Conservation (phyloP, 768 basidiomycete species). For the Pseudohyphozyma bogoriensis region DNA sequence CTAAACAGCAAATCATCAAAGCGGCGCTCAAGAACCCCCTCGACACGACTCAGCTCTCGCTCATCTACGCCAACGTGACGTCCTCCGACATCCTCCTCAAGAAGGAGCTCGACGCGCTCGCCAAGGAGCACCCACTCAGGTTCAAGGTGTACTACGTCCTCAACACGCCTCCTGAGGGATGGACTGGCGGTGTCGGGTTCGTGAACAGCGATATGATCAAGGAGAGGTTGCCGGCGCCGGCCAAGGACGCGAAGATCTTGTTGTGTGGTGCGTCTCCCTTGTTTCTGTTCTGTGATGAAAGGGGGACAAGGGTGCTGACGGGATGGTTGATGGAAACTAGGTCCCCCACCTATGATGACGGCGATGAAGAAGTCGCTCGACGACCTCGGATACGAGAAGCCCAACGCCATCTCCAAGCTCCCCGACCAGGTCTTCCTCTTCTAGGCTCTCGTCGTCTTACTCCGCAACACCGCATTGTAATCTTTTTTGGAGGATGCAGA, state of each 20-base stretch:
- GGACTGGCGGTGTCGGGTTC: slow-evolving; percentile 85
- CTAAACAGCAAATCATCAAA: slow-evolving; percentile 66
- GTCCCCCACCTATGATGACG: slow-evolving; percentile 64
- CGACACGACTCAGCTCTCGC: slow-evolving; percentile 68
- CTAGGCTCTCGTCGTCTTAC: background rate
- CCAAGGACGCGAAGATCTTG: slow-evolving; percentile 61
- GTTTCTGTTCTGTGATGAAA: background rate
- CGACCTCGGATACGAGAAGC: slow-evolving; percentile 75
- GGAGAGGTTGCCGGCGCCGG: slow-evolving; percentile 55
- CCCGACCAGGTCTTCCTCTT: slow-evolving; percentile 45
- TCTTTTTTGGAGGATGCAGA: too few relatives aligned
- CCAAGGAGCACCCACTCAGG: slow-evolving; percentile 50
- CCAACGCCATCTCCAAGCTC: slow-evolving; percentile 84
- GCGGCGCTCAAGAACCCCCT: slow-evolving; percentile 80
- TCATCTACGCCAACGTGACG: slow-evolving; percentile 96
- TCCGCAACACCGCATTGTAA: too few relatives aligned
- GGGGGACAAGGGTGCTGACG: background rate
- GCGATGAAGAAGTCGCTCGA: slow-evolving; percentile 85
- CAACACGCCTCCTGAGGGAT: slow-evolving; percentile 77
- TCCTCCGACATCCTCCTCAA: slow-evolving; percentile 84
- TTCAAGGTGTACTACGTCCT: slow-evolving; percentile 84
- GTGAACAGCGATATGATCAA: slow-evolving; percentile 87
- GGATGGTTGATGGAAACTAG: slow-evolving; percentile 36
- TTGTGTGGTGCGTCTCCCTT: slow-evolving; percentile 58
- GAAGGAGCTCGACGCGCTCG: slow-evolving; percentile 72